Evolutionary conservation across 768 basidiomycete species (phyloP), one percentile per base, ranked within the genome.

Genomic region (Serendipita vermifera): DNA sequence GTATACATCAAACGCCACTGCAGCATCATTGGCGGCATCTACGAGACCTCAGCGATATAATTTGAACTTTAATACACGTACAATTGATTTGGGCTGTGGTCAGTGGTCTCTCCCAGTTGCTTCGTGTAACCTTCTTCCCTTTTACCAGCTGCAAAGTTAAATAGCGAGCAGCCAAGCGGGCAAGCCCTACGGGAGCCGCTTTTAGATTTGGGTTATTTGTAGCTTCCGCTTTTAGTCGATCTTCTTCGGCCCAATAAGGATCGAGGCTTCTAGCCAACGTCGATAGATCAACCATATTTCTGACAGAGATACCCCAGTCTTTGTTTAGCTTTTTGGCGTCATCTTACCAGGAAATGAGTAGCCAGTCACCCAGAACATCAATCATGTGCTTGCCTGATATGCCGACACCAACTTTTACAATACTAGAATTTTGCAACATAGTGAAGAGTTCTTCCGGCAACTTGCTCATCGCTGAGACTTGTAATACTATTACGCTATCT

Each of bases 11-110:
- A 20, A 41, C 9, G 39, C 39, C 7, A 41, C 15, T 20, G 17
- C 17, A n/a, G 81, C 80, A 61, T 89, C 87, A 63, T 84, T 82
- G 31, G 74, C 77, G 3, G 83, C 86, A 67, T 87, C 85, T 83
- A 22, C n/a, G 38, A 55, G 55, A 38, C 7, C 17, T 5, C 17
- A n/a, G 5, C 17, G 1, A 41, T 6, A n/a, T n/a, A n/a, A n/a
- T n/a, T n/a, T n/a, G n/a, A n/a, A n/a, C 6, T 17, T 41, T 41
- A 41, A 17, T 38, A 11, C 17, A 38, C 36, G 36, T 38, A 38
- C 11, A 38, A 38, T 11, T 38, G 36, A 38, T 11, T 11, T 38
- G 36, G 36, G 11, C 17, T 11, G n/a, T 38, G 68, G 15, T 20
- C 24, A 58, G 65, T 79, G 2, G 81, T 82, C 62, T 88, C 88